Conservation (phyloP, 2,329 filamentous ascomycete genomes). For the Lachnellula arida region DNA sequence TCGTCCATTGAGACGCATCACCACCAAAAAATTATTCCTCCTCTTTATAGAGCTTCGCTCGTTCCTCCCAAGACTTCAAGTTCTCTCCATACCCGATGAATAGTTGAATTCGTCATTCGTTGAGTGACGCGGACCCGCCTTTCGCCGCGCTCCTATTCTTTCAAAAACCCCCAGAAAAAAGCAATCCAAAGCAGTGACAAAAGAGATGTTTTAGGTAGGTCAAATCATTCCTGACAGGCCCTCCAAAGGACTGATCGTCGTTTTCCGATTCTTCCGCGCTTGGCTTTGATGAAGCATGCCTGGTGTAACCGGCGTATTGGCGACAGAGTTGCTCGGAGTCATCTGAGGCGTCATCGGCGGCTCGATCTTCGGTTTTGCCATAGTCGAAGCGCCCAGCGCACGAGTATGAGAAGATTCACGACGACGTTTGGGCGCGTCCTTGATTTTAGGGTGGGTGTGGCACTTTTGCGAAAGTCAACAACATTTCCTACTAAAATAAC, state of each 20-base stretch:
- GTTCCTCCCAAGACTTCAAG: neutral
- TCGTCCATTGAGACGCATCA: neutral
- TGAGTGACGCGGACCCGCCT: neutral
- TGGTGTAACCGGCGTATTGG: constrained; percentile 34
- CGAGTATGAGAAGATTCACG: constrained; percentile 53
- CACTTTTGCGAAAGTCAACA: constrained; percentile 43
- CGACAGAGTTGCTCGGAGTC: constrained; percentile 33
- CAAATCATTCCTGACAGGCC: constrained; percentile 45
- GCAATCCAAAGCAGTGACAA: constrained; percentile 13
- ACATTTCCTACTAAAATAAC: neutral
- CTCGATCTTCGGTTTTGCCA: constrained; percentile 46
- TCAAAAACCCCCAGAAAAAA: constrained; percentile 9
- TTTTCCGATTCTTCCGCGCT: constrained; percentile 22
- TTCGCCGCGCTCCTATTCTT: neutral
- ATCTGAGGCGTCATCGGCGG: constrained; percentile 43
- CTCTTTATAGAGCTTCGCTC: neutral
- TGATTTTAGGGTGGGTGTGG: constrained; percentile 67
- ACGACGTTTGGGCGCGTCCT: constrained; percentile 64
- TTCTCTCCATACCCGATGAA: neutral
- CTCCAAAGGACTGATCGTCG: constrained; percentile 35
- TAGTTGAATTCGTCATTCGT: neutral
- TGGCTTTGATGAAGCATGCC: constrained; percentile 8
- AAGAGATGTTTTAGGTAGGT: constrained; percentile 12
- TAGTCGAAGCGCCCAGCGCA: constrained; percentile 34
- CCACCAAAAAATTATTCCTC: neutral